A percentile compares a stretch with the other conserved stretches of the same genome.
Evolutionary conservation across 352 stramenopile genomes (phyloP).

Genomic region (Pythium phragmiticola): DNA sequence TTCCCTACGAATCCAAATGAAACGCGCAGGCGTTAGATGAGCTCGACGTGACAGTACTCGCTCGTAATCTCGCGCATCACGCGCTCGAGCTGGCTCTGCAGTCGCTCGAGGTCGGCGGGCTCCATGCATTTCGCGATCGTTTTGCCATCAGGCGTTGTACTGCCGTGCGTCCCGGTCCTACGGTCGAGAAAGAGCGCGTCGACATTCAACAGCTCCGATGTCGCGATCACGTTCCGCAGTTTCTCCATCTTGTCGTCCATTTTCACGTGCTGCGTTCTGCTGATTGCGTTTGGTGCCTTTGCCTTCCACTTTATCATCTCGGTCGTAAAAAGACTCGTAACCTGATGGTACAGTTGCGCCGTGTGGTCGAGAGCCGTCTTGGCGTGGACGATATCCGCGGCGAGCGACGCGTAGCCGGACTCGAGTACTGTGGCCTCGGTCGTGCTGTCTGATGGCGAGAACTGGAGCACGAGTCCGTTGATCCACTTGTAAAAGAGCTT

Average conservation of each 20-base stretch:
- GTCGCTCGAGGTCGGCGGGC: slow-evolving; percentile 36
- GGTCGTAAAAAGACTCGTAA: slow-evolving; percentile 32
- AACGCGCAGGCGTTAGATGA: slow-evolving; percentile 28
- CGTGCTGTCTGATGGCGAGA: background rate
- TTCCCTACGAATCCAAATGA: background rate
- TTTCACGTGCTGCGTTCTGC: slow-evolving; percentile 32
- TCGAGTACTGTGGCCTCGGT: background rate
- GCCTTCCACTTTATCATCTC: slow-evolving; percentile 46
- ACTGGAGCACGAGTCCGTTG: slow-evolving; percentile 44
- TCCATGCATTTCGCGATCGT: background rate
- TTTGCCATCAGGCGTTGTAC: background rate
- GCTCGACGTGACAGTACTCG: slow-evolving; percentile 43
- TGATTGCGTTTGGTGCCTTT: slow-evolving; percentile 32
- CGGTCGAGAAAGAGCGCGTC: slow-evolving; percentile 46
- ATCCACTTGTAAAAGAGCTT: slow-evolving; percentile 73
- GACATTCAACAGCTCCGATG: slow-evolving; percentile 43
- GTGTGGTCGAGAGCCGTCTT: slow-evolving; percentile 34
- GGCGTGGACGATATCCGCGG: slow-evolving; percentile 29
- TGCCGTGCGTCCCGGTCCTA: background rate
- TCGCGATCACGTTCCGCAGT: slow-evolving; percentile 37
- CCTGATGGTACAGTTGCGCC: slow-evolving; percentile 27
- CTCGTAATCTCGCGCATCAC: slow-evolving; percentile 54
- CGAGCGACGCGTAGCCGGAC: slow-evolving; percentile 13
- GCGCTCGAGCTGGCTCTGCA: slow-evolving; percentile 42
- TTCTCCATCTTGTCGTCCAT: slow-evolving; percentile 51